Base-by-base conservation (phyloP, 2,329 filamentous ascomycete species). In the Diaporthe sp. region DNA sequence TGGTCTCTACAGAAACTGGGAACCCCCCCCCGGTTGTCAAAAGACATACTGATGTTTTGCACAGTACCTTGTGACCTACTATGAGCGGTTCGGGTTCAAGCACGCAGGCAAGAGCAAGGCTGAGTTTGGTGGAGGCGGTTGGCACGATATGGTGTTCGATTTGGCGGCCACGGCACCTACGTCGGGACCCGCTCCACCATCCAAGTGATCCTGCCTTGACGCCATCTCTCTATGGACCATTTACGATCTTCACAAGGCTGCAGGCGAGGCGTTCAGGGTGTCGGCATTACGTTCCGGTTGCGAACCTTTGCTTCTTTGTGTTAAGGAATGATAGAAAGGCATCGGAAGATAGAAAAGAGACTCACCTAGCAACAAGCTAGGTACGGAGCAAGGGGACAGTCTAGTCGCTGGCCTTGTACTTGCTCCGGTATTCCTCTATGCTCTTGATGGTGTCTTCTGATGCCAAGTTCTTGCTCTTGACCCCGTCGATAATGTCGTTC, bases 121-220 rank as follows among this genome's bases (percentile, higher is more conserved):
- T 68, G 86, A 89, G 73, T 95, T 95, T 83, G 93, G 92, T 27
- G 94, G 94, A 50, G 94, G 94, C 42, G 92, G 91, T 25, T 98
- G 95, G 95, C 88, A 91, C 78, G 92, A 97, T 81, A 92, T 98
- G 94, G 93, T 95, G 47, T 74, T 74, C 61, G 72, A 75, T 74
- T 75, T 74, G 44, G 53, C 39, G 47, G 50, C 71, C 53, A 53
- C 32, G 17, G 63, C 51, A 42, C 44, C 70, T 69, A 69, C 55
- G 55, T 65, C 56, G 53, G 53, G 47, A 69, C 61, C 65, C 37
- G 47, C 56, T 70, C 56, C 37, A 51, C 69, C 73, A 73, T 70
- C 69, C 47, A 75, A 73, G 73, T 76, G 63, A 75, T 63, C 71
- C 50, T 71, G 71, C 65, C 61, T 69, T 61, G 68, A 53, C 58